phyloP scores from a whole-genome alignment of 805 yeast genomes.

The Candida pseudoglaebosa region DNA sequence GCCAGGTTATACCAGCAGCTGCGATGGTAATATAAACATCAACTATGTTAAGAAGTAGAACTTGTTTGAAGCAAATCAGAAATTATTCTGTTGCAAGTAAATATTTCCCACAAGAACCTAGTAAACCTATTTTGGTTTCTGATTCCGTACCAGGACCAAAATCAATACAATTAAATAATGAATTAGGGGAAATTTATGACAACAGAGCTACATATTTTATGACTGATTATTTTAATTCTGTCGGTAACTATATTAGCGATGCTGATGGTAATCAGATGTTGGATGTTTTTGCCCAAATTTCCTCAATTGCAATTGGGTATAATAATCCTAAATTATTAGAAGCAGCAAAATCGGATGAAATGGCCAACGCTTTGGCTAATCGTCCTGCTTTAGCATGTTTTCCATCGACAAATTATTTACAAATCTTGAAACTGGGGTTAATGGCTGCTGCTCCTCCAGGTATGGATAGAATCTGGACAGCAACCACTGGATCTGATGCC shows the following conservation, averaged over 20 bases:
- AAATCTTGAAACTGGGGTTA: slow-evolving; percentile 46
- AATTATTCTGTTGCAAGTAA: slow-evolving; percentile 7
- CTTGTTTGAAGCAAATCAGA: not conserved
- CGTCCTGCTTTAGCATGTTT: slow-evolving; percentile 45
- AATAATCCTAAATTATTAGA: slow-evolving; percentile 38
- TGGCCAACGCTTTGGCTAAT: slow-evolving; percentile 39
- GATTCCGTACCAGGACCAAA: slow-evolving; percentile 37
- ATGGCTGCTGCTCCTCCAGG: slow-evolving; percentile 66
- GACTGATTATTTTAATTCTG: slow-evolving; percentile 33
- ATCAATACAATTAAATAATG: slow-evolving; percentile 25
- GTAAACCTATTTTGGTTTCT: slow-evolving; percentile 26
- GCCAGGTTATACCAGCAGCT: too few species aligned
- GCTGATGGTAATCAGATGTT: slow-evolving; percentile 39
- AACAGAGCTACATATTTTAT: slow-evolving; percentile 41
- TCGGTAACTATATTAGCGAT: slow-evolving; percentile 40
- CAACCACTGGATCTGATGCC: slow-evolving; percentile 65
- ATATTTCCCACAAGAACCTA: slow-evolving; percentile 37
- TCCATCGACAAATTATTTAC: slow-evolving; percentile 48
- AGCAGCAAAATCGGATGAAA: slow-evolving; percentile 36
- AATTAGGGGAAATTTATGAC: slow-evolving; percentile 36
- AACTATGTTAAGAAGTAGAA: not conserved
- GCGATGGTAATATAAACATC: too few species aligned
- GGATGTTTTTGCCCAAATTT: slow-evolving; percentile 41
- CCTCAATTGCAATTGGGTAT: slow-evolving; percentile 42
- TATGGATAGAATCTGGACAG: slow-evolving; percentile 57